Percentiles rank a stretch among this genome's conserved stretches.
These are phyloP conservation scores for Colletotrichum euphorbiae DNA, from an alignment of 2,329 filamentous ascomycete species.

Conservation along the genomic window DNA sequence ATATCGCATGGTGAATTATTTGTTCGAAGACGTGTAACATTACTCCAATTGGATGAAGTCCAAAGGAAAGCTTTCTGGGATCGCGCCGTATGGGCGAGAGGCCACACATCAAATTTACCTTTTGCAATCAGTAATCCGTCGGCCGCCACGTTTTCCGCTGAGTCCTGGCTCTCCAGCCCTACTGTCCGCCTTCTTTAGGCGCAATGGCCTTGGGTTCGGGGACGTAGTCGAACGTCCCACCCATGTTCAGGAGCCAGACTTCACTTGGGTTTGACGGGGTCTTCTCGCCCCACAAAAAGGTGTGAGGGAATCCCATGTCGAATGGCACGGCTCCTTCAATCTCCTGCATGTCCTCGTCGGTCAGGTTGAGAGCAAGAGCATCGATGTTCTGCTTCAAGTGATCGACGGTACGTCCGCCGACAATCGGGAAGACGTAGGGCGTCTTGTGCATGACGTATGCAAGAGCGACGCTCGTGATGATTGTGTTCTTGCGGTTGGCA, in stretches of 20 bases:
- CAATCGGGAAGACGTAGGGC: constrained; percentile 78
- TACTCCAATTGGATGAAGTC: no score
- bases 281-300: constrained; percentile 63
- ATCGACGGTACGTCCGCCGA: constrained; percentile 76
- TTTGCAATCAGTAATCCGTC: constrained; percentile 29
- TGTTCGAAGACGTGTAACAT: no score
- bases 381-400: constrained; percentile 79
- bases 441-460: constrained; percentile 81
- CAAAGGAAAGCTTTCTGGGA: no score
- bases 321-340: constrained; percentile 73
- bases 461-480: constrained; percentile 66
- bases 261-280: constrained; percentile 53
- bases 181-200: constrained; percentile 55
- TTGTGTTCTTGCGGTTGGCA: constrained; percentile 55
- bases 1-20: no score
- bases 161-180: constrained; percentile 51
- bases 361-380: constrained; percentile 71
- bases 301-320: constrained; percentile 74
- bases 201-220: constrained; percentile 55
- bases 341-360: constrained; percentile 70
- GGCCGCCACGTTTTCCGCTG: constrained; percentile 49
- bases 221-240: constrained; percentile 64
- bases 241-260: constrained; percentile 59
- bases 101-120: neutral
- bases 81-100: no score